phyloP scores from a whole-genome alignment of 768 basidiomycete genomes.

The Hericium alpestre region DNA sequence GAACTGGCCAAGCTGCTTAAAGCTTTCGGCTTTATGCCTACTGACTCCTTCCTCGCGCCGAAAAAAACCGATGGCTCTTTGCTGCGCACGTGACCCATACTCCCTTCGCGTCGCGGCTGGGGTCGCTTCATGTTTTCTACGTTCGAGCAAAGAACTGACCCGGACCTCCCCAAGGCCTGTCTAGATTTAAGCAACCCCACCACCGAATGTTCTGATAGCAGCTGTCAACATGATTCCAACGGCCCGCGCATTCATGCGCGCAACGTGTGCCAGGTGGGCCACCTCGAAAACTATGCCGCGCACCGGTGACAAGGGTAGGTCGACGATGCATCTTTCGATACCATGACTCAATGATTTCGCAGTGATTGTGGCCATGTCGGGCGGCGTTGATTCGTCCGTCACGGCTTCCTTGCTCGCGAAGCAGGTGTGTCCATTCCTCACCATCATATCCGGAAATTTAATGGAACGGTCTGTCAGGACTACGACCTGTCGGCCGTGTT shows the following conservation, averaged over 20 bases:
- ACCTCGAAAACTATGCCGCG: background rate
- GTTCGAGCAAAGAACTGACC: no score
- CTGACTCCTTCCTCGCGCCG: conserved; percentile 13
- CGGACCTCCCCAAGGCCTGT: no score
- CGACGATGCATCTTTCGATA: background rate
- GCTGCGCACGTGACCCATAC: background rate
- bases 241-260: background rate
- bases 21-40: conserved; percentile 2
- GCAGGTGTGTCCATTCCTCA: conserved; percentile 29
- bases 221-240: background rate
- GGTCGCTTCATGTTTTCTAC: background rate
- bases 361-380: conserved; percentile 92
- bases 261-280: background rate
- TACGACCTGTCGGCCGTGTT: conserved; percentile 80
- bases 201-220: background rate
- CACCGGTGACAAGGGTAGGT: conserved; percentile 20
- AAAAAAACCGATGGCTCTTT: conserved; percentile 5
- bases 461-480: conserved; percentile 33
- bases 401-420: conserved; percentile 66
- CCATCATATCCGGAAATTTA: background rate
- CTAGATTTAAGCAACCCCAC: no score
- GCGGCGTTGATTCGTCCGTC: conserved; percentile 92
- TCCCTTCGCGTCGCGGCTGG: background rate
- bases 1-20: background rate
- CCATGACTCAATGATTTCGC: background rate